Percentiles rank a stretch among this genome's conserved stretches.
Conservation (phyloP, 495 filamentous ascomycete species). For the Trichocladium antarcticum region DNA sequence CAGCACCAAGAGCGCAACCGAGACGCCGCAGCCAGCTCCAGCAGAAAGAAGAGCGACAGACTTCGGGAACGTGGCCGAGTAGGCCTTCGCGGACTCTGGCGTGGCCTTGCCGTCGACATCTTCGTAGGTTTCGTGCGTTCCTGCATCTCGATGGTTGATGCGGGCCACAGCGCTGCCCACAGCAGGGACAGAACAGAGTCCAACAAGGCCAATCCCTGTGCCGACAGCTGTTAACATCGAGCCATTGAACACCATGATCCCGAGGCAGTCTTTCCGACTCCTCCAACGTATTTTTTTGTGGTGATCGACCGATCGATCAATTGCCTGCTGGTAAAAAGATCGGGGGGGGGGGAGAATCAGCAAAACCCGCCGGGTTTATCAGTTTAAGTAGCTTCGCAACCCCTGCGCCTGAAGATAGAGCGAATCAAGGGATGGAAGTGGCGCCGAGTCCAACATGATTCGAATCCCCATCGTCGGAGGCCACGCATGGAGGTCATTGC, state of each 20-base stretch:
- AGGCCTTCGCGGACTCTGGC: slow-evolving; percentile 42
- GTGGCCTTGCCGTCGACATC: slow-evolving; percentile 54
- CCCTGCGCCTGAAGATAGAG: background rate
- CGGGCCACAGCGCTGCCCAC: slow-evolving; percentile 19
- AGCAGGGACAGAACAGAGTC: slow-evolving; percentile 31
- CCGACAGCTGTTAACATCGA: slow-evolving; percentile 23
- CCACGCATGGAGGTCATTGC: too few relatives aligned
- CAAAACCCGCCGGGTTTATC: too few relatives aligned
- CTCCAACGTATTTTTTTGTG: too few relatives aligned
- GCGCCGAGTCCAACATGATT: background rate
- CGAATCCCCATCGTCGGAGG: background rate
- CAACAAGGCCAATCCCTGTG: slow-evolving; percentile 27
- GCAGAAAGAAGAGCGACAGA: slow-evolving; percentile 33
- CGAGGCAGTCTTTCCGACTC: too few relatives aligned
- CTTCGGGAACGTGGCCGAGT: slow-evolving; percentile 42
- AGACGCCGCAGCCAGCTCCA: slow-evolving; percentile 35
- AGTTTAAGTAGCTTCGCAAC: too few relatives aligned
- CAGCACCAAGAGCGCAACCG: slow-evolving; percentile 34
- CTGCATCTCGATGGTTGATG: slow-evolving; percentile 21
- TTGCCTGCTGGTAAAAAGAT: too few relatives aligned
- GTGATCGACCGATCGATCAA: too few relatives aligned
- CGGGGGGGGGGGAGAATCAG: too few relatives aligned
- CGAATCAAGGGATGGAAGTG: background rate
- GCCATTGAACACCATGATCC: slow-evolving; percentile 23
- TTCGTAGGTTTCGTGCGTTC: slow-evolving; percentile 39